These are phyloP conservation scores for Ophiostoma tasmaniense DNA, from an alignment of 2,329 filamentous ascomycete genomes.

Conservation along the genomic window DNA sequence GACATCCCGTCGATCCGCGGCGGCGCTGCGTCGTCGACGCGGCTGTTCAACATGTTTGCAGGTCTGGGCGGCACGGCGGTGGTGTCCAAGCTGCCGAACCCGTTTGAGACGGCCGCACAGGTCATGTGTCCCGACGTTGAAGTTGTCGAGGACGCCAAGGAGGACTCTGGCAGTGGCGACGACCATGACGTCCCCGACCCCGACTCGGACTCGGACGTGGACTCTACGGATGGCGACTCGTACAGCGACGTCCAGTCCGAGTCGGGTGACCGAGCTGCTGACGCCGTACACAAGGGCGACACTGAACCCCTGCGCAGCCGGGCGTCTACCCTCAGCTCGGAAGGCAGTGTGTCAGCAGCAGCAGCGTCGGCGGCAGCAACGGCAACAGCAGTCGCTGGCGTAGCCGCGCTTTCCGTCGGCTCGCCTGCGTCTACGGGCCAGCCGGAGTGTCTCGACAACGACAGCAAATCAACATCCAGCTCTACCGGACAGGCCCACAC, in stretches of 20 bases:
- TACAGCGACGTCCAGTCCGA: conserved; percentile 21
- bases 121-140: conserved; percentile 12
- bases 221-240: conserved; percentile 6
- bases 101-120: conserved; percentile 22
- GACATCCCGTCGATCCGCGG: not conserved
- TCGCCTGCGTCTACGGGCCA: conserved; percentile 22
- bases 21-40: conserved; percentile 27
- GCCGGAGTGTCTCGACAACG: conserved; percentile 15
- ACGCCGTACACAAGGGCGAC: not conserved
- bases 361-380: not conserved
- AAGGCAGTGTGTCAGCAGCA: not conserved
- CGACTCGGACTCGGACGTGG: not conserved
- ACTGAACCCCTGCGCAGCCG: not conserved
- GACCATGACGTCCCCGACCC: too few species aligned
- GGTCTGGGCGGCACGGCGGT: conserved; percentile 41
- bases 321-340: not conserved
- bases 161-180: not conserved
- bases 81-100: conserved; percentile 31
- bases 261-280: too few species aligned
- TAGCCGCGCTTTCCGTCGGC: not conserved
- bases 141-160: not conserved
- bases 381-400: not conserved
- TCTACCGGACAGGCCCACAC: not conserved
- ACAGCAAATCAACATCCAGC: conserved; percentile 28
- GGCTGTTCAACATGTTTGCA: conserved; percentile 47